Percentiles rank a stretch among this genome's conserved stretches.
phyloP scores from a whole-genome alignment of 176 grass and related monocot species.

The Aegilops sharonensis region DNA sequence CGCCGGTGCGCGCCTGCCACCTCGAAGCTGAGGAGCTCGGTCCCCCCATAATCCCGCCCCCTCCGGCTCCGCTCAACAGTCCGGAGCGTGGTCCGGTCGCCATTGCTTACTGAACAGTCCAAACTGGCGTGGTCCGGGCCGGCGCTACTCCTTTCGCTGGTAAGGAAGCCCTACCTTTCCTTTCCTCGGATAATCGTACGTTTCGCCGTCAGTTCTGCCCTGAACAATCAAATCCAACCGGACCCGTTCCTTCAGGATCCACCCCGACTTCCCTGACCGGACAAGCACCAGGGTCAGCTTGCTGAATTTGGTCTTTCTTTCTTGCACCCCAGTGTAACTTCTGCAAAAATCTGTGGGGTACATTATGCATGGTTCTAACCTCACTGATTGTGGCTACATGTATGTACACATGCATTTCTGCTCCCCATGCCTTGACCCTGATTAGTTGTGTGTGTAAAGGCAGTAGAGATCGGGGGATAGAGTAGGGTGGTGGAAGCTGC shows the following conservation, averaged over 20 bases:
- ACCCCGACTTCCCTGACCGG: background rate
- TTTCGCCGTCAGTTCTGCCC: background rate
- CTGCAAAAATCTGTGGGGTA: background rate
- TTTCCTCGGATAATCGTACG: background rate
- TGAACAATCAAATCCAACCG: background rate
- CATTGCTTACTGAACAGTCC: background rate
- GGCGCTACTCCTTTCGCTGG: background rate
- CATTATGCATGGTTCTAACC: background rate
- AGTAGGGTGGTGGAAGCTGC: slow-evolving; percentile 11
- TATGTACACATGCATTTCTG: background rate
- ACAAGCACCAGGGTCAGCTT: slow-evolving; percentile 3
- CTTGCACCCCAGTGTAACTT: background rate
- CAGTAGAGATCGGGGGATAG: background rate
- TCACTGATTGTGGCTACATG: background rate
- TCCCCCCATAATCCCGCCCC: background rate
- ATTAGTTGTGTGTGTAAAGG: background rate
- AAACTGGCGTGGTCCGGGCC: background rate
- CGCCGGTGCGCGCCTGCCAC: background rate
- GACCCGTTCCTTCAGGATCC: background rate
- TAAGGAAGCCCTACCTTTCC: background rate
- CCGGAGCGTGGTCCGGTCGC: background rate
- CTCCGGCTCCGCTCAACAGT: background rate
- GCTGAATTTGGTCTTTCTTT: background rate
- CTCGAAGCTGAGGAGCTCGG: background rate
- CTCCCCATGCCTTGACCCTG: background rate